These are phyloP conservation scores for Aspergillus pseudonomiae DNA, from an alignment of 2,329 filamentous ascomycete species.

Conservation along the genomic window DNA sequence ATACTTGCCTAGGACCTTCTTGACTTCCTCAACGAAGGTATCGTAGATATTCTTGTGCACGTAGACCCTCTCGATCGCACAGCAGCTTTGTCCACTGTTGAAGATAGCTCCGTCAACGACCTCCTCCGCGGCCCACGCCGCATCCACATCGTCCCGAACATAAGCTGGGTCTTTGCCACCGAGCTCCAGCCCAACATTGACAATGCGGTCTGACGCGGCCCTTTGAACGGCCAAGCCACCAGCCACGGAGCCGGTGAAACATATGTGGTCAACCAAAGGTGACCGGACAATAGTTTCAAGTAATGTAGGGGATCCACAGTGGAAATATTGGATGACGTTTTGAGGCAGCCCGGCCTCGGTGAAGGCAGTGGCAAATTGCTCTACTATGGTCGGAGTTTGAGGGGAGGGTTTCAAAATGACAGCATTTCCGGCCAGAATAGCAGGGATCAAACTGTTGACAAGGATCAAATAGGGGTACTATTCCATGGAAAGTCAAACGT, in stretches of 20 bases:
- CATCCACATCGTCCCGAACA: conserved; percentile 79
- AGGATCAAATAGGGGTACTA: conserved; percentile 94
- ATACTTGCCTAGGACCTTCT: conserved; percentile 79
- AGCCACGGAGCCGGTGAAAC: conserved; percentile 91
- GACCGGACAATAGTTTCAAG: conserved; percentile 80
- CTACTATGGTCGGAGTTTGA: conserved; percentile 88
- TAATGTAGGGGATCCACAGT: conserved; percentile 75
- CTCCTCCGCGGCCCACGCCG: conserved; percentile 88
- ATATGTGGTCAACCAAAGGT: conserved; percentile 76
- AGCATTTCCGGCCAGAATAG: conserved; percentile 85
- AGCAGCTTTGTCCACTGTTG: conserved; percentile 98
- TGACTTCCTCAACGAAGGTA: conserved; percentile 74
- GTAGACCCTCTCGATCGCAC: conserved; percentile 88
- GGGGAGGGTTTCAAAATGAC: conserved; percentile 94
- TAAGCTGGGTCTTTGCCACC: conserved; percentile 96
- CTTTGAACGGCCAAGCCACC: conserved; percentile 84
- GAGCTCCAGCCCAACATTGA: conserved; percentile 85
- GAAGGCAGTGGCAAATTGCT: conserved; percentile 79
- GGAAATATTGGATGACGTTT: conserved; percentile 88
- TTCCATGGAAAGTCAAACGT: background rate
- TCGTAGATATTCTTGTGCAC: conserved; percentile 85
- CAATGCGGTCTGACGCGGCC: conserved; percentile 79
- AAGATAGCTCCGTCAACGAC: conserved; percentile 96
- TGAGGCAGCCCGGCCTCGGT: conserved; percentile 76
- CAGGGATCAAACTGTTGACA: conserved; percentile 88